Conservation (phyloP, 805 yeast species). For the Kluyveromyces dobzhanskii region DNA sequence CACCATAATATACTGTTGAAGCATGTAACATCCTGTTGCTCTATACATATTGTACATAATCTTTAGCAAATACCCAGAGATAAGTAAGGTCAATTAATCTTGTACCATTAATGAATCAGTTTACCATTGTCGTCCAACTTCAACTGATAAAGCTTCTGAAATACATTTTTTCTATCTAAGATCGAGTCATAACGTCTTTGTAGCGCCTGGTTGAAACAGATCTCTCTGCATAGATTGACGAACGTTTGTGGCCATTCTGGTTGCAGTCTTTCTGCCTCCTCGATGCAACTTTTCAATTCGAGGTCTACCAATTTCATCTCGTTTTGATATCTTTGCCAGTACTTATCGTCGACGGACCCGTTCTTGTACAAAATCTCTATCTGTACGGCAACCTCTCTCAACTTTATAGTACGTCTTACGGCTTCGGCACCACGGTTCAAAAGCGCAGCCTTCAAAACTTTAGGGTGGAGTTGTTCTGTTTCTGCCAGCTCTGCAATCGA, state of each 20-base stretch:
- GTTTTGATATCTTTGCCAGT: constrained; percentile 69
- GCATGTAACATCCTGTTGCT: no score
- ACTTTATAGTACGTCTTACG: constrained; percentile 69
- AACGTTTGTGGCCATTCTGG: constrained; percentile 75
- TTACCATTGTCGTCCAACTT: constrained; percentile 25
- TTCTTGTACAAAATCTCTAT: constrained; percentile 68
- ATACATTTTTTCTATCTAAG: constrained; percentile 31
- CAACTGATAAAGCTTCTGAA: constrained; percentile 25
- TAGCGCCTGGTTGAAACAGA: constrained; percentile 86
- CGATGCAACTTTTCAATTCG: constrained; percentile 68
- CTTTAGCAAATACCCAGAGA: no score
- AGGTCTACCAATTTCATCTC: constrained; percentile 72
- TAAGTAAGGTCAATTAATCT: no score
- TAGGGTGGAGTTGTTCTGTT: constrained; percentile 56
- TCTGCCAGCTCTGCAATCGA: constrained; percentile 42
- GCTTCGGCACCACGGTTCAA: constrained; percentile 78
- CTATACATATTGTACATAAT: no score
- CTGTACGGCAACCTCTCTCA: constrained; percentile 69
- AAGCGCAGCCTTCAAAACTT: constrained; percentile 61
- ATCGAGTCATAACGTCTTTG: constrained; percentile 55
- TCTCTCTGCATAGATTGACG: constrained; percentile 76
- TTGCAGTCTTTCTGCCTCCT: constrained; percentile 64
- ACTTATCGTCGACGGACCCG: constrained; percentile 87
- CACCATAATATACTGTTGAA: no score
- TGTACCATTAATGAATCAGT: constrained; percentile 9